A percentile compares a stretch with the other conserved stretches of the same genome.
Evolutionary conservation across 305 asterid genomes (phyloP).

Genomic region (Fraxinus baroniana): DNA sequence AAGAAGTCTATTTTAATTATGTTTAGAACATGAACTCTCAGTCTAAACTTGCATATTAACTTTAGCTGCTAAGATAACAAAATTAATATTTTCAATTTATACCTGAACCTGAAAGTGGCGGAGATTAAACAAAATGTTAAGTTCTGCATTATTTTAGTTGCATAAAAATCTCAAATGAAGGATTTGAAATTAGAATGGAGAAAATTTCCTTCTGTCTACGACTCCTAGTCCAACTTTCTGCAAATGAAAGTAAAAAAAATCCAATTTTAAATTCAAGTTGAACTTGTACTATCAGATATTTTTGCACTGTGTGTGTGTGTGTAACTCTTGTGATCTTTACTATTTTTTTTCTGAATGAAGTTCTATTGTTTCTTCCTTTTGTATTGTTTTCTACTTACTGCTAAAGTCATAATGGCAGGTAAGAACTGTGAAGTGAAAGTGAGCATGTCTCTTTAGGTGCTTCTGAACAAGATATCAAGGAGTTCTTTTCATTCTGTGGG

Average conservation of each 20-base stretch:
- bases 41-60: background rate
- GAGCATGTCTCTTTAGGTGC: constrained; percentile 72
- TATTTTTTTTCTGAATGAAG: background rate
- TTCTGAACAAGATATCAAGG: constrained; percentile 65
- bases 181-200: background rate
- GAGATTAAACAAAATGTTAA: background rate
- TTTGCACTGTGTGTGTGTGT: background rate
- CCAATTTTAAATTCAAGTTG: background rate
- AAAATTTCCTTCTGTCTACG: background rate
- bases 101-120: background rate
- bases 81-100: background rate
- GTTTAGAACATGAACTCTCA: background rate
- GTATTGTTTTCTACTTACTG: background rate
- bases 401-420: constrained; percentile 37
- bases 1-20: background rate
- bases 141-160: background rate
- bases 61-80: background rate
- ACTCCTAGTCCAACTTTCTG: background rate
- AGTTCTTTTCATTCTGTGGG: constrained; percentile 83
- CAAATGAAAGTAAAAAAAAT: background rate
- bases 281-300: constrained; percentile 7
- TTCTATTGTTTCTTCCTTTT: background rate
- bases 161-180: background rate
- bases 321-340: background rate
- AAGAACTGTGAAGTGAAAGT: constrained; percentile 63